Base-by-base conservation (phyloP, 2,329 filamentous ascomycete species). In the Pseudocercospora musae region DNA sequence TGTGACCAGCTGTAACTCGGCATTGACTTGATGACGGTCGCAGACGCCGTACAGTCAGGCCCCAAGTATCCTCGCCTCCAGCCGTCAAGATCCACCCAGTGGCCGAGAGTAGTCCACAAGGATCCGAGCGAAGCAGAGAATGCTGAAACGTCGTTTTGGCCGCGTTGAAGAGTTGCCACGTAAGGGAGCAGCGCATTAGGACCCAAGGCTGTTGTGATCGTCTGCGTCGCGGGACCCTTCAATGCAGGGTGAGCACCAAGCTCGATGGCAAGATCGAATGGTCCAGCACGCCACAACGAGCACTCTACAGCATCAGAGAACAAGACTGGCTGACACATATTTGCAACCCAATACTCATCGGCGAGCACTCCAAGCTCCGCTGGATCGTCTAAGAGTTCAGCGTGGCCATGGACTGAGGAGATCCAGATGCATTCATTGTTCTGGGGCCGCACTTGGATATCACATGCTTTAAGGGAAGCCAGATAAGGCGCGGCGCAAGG, bases 211-310 rank as follows among this genome's bases (percentile, higher is more conserved):
- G 42, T 57, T n/a, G 73, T 69, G 29, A 78, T 68, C 1, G 71
- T 79, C 57, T 80, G 73, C 2, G 62, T 70, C 0, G 75, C 72
- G 0, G 81, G 79, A 0, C 74, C 74, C 64, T 78, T 79, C 6
- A 83, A 72, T 3, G 78, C 76, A 0, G 80, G 76, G 62, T 82
- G 80, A 1, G 80, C 78, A 0, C 81, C 80, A 6, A 82, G 66
- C 59, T 82, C 81, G 2, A 82, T 68, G n/a, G 69, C 75, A 9
- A 76, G 71, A 52, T 79, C 75, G 27, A 78, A 73, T 0, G 67
- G 57, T 0, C 69, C 69, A 13, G 52, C 50, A 3, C 64, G 49
- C 1, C 67, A 21, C 0, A 76, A 13, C 0, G 76, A 65, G 2
- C 58, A 21, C n/a, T 63, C 48, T 0, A 82, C 46, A 0, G 81